Base-by-base conservation (phyloP, 2,329 filamentous ascomycete genomes). In the Alternaria ethzedia region DNA sequence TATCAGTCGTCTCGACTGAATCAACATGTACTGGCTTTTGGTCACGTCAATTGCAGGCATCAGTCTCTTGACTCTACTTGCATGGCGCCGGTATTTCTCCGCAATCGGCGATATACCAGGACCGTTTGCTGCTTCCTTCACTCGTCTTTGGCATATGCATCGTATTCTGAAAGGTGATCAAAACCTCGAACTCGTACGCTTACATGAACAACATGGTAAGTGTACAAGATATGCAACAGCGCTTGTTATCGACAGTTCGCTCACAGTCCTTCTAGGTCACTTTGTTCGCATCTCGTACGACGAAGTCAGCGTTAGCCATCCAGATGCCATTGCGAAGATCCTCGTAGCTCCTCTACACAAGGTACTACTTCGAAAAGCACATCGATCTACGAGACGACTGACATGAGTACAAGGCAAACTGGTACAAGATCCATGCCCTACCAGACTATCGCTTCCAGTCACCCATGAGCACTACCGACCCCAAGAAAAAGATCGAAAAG, bases 261-360 rank as follows among this genome's bases (percentile, higher is more conserved):
- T 30, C 23, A 51, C 46, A 79, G 77, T 79, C 2, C n/a, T 12
- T 30, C 3, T 23, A 55, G 57, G 57, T 11, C 49, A 59, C 41
- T 84, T 84, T 66, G 79, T 84, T 28, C 81, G 83, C 15, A 82
- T 84, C 30, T 74, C 76, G 6, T 73, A 78, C 25, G 79, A 83
- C 54, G 82, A 84, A 75, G 77, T 84, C 63, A 83, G 80, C 60
- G 76, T 84, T 43, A 76, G 76, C 54, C 79, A 84, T 64, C 79
- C 81, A 2, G 78, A 82, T 62, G 83, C 77, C 13, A 72, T 83
- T 20, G 74, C 73, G 20, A 70, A 76, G 47, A 70, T 84, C 12
- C 74, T 83, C 2, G 65, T 78, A 26, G 72, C 70, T 1, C 71
- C 74, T 6, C 60, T 81, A 2, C 63, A 67, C 11, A 77, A 83